Evolutionary conservation across 2,329 filamentous ascomycete species (phyloP), one percentile per base, ranked within the genome.

Genomic region (Penicillium frequentans): DNA sequence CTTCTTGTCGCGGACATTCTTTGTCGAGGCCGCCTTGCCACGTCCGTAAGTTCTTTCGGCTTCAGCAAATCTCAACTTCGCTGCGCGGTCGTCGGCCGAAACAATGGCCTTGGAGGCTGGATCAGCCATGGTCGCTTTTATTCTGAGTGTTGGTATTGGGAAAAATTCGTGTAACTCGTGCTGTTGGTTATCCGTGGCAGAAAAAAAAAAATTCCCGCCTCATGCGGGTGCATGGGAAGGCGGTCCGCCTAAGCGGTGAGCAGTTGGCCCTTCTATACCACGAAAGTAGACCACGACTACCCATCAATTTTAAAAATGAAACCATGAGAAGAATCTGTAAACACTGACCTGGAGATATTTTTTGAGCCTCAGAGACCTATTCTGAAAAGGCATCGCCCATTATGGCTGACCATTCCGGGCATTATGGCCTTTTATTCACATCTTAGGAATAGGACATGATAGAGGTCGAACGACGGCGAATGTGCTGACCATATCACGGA

Each of bases 1-100:
- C 74, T 98, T 99, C 82, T 90, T 96, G 81, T 98, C 92, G 68
- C 87, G 90, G 68, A 96, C 86, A 9, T 79, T 81, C 69, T 88
- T 89, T 46, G 88, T 82, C 57, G 88, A 83, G 65, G 96, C 88
- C 61, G 84, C 84, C 64, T 85, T 85, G 49, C 95, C 95, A 65
- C 95, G 87, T 33, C 95, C 95, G 77, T 99, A 99, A 54, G 83
- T 83, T 68, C 86, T 84, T 66, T 91, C 84, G 52, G 90, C 90
- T 62, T 79, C 76, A 29, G 70, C 68, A 11, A 78, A 56, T 58
- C 70, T 66, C 61, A 71, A 70, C 58, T 74, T 77, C 27, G 74
- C 72, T 63, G 75, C 73, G 55, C 71, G 72, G 45, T 76, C 73
- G 52, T 72, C 70, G 46, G 67, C 60, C 51, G 68, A 62, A 59